These are phyloP conservation scores for Tinospora cordifolia DNA, from an alignment of 164 flowering plant species.

Conservation along the genomic window DNA sequence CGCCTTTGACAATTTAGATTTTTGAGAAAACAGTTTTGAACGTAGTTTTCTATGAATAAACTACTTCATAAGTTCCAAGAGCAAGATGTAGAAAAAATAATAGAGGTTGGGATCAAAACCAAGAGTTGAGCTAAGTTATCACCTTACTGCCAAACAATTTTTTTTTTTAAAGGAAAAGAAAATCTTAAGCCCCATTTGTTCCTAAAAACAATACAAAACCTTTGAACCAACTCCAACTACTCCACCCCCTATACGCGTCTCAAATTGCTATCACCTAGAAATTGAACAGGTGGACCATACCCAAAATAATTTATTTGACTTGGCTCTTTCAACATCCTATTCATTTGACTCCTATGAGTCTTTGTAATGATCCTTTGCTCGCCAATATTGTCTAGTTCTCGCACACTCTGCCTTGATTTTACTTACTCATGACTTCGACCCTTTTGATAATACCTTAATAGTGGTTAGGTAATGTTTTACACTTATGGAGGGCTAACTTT, in stretches of 20 bases:
- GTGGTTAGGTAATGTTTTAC: no score
- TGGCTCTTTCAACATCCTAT: no score
- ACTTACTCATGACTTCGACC: no score
- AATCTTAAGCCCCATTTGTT: background rate
- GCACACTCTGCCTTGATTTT: no score
- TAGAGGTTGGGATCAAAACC: background rate
- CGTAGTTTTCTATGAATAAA: background rate
- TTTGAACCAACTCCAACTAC: background rate
- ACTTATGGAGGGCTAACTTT: no score
- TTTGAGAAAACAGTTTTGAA: background rate
- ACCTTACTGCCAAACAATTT: background rate
- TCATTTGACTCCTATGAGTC: no score
- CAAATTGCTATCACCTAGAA: no score
- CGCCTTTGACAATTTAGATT: background rate
- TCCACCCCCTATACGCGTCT: background rate
- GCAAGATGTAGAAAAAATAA: background rate
- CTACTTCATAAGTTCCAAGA: background rate
- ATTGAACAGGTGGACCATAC: no score
- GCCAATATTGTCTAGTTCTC: no score
- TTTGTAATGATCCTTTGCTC: no score
- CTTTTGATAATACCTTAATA: no score
- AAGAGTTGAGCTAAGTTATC: background rate
- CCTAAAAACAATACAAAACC: background rate
- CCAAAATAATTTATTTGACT: no score
- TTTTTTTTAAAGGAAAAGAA: background rate